Evolutionary conservation across 305 asterid species (phyloP).

Genomic region (Fraxinus sp.): DNA sequence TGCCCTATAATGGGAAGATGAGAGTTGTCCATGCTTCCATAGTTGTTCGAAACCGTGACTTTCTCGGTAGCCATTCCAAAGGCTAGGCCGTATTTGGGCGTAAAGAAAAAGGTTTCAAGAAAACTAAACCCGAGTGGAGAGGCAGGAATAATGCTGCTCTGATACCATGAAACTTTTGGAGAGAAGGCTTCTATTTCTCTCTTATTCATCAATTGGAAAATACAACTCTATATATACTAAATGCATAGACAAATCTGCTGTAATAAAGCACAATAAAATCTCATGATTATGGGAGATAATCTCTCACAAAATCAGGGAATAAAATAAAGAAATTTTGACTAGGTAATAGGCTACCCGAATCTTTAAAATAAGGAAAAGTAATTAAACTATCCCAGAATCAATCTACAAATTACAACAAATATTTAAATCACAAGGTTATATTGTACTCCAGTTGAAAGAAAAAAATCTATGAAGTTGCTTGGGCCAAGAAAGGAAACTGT

Average conservation of each 20-base stretch:
- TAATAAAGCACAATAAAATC: not conserved
- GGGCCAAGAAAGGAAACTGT: not conserved
- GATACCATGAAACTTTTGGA: not conserved
- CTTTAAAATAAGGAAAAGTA: not conserved
- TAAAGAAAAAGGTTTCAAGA: too few species aligned
- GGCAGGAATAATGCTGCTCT: not conserved
- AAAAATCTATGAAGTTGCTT: slow-evolving; percentile 4
- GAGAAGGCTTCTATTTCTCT: too few species aligned
- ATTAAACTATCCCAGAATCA: not conserved
- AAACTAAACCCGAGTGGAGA: not conserved
- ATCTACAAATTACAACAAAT: not conserved
- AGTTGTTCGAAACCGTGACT: not conserved
- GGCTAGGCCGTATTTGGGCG: not conserved
- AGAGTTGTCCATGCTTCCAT: not conserved
- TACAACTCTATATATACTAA: not conserved
- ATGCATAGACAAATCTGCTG: not conserved
- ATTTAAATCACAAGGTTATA: not conserved
- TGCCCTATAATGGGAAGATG: not conserved
- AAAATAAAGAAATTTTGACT: too few species aligned
- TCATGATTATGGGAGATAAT: not conserved
- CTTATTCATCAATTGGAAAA: not conserved
- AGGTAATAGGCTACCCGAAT: not conserved
- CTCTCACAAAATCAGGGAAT: not conserved
- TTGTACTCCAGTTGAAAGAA: not conserved
- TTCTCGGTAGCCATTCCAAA: not conserved